Evolutionary conservation across 257 asterid genomes (phyloP).

Genomic region (Solanum lycopersicoides): DNA sequence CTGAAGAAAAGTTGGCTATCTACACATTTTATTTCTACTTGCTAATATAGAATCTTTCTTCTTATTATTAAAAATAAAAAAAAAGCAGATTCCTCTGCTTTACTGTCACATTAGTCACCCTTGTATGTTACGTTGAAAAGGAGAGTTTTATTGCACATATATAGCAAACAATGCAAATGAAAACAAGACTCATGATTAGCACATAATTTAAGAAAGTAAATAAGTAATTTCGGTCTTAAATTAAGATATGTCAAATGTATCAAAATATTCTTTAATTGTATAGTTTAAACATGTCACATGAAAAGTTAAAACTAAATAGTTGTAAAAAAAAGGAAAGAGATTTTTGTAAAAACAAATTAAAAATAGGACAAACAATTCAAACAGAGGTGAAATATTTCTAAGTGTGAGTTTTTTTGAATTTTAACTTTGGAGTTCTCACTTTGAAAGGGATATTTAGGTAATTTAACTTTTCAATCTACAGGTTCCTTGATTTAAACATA

Average conservation of each 20-base stretch:
- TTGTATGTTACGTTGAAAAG: not conserved
- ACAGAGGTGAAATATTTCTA: not conserved
- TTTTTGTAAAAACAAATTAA: too few relatives aligned
- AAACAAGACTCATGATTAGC: too few relatives aligned
- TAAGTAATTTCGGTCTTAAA: too few relatives aligned
- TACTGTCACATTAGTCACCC: not conserved
- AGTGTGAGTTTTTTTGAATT: not conserved
- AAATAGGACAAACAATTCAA: not conserved
- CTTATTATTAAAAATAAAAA: not conserved
- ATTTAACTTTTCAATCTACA: not conserved
- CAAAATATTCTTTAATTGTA: too few relatives aligned
- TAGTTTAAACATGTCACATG: too few relatives aligned
- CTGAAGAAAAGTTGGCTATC: not conserved
- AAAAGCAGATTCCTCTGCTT: not conserved
- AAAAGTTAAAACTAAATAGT: too few relatives aligned
- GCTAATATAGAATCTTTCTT: not conserved
- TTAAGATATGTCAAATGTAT: not conserved
- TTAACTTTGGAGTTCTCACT: not conserved
- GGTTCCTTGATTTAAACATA: not conserved
- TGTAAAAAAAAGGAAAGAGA: not conserved
- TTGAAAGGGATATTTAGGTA: not conserved
- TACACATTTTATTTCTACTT: not conserved
- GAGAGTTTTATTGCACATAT: not conserved
- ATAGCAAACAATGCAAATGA: not conserved
- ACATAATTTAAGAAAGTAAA: too few relatives aligned